phyloP scores from a whole-genome alignment of 2,329 filamentous ascomycete genomes.

The Stachybotrys chartarum region DNA sequence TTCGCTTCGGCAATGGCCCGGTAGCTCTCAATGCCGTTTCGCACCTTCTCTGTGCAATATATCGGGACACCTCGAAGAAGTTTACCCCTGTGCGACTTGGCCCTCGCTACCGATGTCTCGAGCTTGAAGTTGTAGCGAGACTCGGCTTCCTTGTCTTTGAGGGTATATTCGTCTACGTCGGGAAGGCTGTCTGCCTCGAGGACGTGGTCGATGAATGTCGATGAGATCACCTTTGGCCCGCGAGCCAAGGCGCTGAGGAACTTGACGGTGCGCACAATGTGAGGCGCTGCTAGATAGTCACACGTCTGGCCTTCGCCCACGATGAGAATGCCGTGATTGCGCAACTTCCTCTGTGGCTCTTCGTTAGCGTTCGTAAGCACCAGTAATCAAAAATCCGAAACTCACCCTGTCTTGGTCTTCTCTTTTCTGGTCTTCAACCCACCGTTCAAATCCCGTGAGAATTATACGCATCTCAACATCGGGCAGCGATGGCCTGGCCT shows the following conservation, averaged over 20 bases:
- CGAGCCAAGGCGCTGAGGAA: conserved; percentile 83
- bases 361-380: conserved; percentile 9
- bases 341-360: conserved; percentile 61
- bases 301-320: conserved; percentile 69
- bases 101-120: conserved; percentile 58
- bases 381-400: conserved; percentile 5
- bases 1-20: conserved; percentile 82
- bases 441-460: conserved; percentile 77
- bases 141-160: conserved; percentile 69
- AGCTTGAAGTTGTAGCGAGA: conserved; percentile 63
- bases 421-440: conserved; percentile 65
- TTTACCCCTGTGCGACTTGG: conserved; percentile 66
- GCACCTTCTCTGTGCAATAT: conserved; percentile 76
- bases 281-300: conserved; percentile 81
- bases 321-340: conserved; percentile 74
- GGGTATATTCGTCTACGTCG: conserved; percentile 55
- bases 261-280: conserved; percentile 83
- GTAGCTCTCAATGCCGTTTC: conserved; percentile 77
- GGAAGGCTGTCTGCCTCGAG: conserved; percentile 62
- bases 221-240: conserved; percentile 70
- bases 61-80: conserved; percentile 71
- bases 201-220: conserved; percentile 70
- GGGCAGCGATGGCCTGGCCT: conserved; percentile 49
- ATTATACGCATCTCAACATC: conserved; percentile 69
- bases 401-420: conserved; percentile 78